Percentiles rank a stretch among this genome's conserved stretches.
Conservation (phyloP, 2,329 filamentous ascomycete genomes). For the Fusarium burgessii region DNA sequence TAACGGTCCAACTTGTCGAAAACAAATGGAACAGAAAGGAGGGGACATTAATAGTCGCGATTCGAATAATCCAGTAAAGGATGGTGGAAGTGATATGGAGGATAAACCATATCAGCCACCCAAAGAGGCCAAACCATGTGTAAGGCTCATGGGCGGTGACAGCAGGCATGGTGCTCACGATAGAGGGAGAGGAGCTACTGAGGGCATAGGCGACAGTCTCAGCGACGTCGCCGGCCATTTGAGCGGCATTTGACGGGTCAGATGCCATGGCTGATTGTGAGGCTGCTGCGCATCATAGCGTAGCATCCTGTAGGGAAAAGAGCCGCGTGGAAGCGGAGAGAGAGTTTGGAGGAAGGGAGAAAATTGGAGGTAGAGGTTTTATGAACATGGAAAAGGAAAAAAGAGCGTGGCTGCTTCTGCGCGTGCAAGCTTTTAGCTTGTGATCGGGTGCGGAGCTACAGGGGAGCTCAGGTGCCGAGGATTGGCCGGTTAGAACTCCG, state of each 20-base stretch:
- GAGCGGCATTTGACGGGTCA: constrained; percentile 54
- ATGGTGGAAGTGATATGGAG: constrained; percentile 69
- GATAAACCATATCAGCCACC: constrained; percentile 64
- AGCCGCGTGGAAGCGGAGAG: constrained; percentile 39
- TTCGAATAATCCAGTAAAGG: constrained; percentile 84
- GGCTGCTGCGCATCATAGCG: constrained; percentile 47
- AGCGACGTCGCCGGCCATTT: constrained; percentile 50
- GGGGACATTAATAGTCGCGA: constrained; percentile 88
- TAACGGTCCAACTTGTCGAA: constrained; percentile 94
- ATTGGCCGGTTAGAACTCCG: constrained; percentile 37
- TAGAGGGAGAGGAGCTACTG: constrained; percentile 53
- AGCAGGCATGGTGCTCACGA: constrained; percentile 52
- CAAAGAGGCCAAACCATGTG: constrained; percentile 70
- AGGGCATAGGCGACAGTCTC: constrained; percentile 50
- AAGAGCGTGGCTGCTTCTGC: constrained; percentile 33
- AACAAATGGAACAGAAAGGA: constrained; percentile 90
- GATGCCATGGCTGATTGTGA: constrained; percentile 56
- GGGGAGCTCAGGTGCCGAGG: constrained; percentile 43
- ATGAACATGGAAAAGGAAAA: constrained; percentile 40
- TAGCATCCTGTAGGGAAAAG: constrained; percentile 53
- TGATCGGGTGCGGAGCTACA: constrained; percentile 45
- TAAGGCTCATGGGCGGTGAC: constrained; percentile 55
- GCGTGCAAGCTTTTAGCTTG: constrained; percentile 45
- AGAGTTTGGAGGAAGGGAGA: constrained; percentile 29
- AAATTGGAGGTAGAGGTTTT: constrained; percentile 38